Evolutionary conservation across 2,329 filamentous ascomycete genomes (phyloP).

Genomic region (Cryphonectria japonica): DNA sequence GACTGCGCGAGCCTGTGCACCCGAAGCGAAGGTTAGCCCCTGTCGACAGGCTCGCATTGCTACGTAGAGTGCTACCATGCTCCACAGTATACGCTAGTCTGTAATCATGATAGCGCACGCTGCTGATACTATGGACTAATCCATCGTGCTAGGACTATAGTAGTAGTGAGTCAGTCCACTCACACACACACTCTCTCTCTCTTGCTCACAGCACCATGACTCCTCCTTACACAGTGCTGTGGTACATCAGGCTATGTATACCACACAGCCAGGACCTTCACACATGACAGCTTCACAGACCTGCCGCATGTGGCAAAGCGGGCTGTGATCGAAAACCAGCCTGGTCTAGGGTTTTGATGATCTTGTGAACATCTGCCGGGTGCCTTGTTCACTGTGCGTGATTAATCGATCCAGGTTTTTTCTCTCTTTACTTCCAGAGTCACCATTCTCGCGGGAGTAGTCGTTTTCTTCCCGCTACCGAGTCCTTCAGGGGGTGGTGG

Average conservation of each 20-base stretch:
- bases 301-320: neutral
- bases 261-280: neutral
- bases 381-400: neutral
- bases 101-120: neutral
- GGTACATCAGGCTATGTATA: neutral
- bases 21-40: slow-evolving; percentile 1
- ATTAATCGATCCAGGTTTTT: neutral
- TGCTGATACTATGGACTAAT: neutral
- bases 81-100: neutral
- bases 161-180: neutral
- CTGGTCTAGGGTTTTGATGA: neutral
- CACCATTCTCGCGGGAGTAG: neutral
- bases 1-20: neutral
- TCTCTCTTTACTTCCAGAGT: neutral
- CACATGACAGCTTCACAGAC: neutral
- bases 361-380: neutral
- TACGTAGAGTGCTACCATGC: neutral
- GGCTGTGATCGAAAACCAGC: neutral
- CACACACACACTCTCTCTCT: neutral
- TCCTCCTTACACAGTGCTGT: neutral
- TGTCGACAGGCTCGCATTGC: neutral
- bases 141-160: neutral
- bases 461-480: neutral
- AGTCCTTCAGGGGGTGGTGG: neutral
- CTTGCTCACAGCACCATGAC: neutral